These are phyloP conservation scores for Fusarium nelsonii DNA, from an alignment of 2,329 filamentous ascomycete genomes.

Conservation along the genomic window DNA sequence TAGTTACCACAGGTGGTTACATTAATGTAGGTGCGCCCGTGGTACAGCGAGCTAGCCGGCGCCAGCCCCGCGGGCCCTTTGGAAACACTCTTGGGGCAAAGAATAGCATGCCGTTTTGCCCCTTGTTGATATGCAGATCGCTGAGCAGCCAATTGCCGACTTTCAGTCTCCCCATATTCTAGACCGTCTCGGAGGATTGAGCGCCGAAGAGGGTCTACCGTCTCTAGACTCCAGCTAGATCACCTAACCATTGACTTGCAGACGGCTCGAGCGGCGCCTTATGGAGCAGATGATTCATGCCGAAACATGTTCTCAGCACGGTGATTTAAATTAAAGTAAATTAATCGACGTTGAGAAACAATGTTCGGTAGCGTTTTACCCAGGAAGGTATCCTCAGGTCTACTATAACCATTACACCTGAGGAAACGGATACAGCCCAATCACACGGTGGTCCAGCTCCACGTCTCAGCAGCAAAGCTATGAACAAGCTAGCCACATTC, in stretches of 20 bases:
- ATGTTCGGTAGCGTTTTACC: background rate
- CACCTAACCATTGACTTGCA: constrained; percentile 1
- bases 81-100: constrained; percentile 10
- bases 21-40: constrained; percentile 2
- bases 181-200: constrained; percentile 20
- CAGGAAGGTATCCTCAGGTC: background rate
- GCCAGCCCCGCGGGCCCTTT: constrained; percentile 9
- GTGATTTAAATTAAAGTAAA: constrained; percentile 3
- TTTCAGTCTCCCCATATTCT: constrained; percentile 20
- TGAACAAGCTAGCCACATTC: constrained; percentile 1
- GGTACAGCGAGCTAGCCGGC: background rate
- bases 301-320: background rate
- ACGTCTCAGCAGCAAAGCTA: constrained; percentile 22
- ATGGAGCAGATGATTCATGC: constrained; percentile 3
- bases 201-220: background rate
- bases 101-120: constrained; percentile 20
- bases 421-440: background rate
- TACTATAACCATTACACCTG: background rate
- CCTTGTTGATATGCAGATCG: constrained; percentile 11
- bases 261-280: constrained; percentile 7
- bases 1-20: constrained; percentile 1
- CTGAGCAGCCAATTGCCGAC: constrained; percentile 28
- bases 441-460: background rate
- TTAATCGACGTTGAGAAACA: background rate
- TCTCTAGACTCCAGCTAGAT: background rate